Evolutionary conservation across 148 eudicot species (phyloP).

Genomic region (Hydrangea macrophylla): DNA sequence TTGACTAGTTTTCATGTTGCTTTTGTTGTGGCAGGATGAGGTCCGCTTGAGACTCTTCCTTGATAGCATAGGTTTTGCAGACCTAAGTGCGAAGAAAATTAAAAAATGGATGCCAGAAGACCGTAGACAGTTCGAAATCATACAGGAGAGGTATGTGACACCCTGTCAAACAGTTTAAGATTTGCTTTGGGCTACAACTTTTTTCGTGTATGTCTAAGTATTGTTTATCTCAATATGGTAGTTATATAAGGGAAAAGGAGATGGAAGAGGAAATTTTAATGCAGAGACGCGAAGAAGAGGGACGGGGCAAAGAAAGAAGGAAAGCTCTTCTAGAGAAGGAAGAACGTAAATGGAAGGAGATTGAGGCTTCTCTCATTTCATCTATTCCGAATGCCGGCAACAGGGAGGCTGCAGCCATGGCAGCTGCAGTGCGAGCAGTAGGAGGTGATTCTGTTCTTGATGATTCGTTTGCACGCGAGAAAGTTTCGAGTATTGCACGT

Average conservation of each 20-base stretch:
- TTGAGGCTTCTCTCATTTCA: slow-evolving; percentile 93
- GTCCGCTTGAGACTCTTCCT: slow-evolving; percentile 96
- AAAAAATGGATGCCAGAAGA: slow-evolving; percentile 99
- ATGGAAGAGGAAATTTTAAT: slow-evolving; percentile 97
- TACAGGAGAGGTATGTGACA: slow-evolving; percentile 83
- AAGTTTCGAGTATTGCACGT: slow-evolving; percentile 84
- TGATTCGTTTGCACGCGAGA: slow-evolving; percentile 93
- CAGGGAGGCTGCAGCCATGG: slow-evolving; percentile 97
- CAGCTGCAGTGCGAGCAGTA: slow-evolving; percentile 98
- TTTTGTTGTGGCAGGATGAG: slow-evolving; percentile 68
- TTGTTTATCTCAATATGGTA: slow-evolving; percentile 22
- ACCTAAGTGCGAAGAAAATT: slow-evolving; percentile 94
- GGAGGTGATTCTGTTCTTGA: slow-evolving; percentile 99
- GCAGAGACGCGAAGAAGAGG: slow-evolving; percentile 99
- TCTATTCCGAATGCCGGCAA: slow-evolving; percentile 98
- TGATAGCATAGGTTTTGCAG: slow-evolving; percentile 96
- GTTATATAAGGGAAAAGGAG: slow-evolving; percentile 97
- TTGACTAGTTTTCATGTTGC: slow-evolving; percentile 13
- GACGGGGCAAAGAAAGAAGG: slow-evolving; percentile 98
- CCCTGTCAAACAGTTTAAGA: neutral
- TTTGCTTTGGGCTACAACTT: neutral
- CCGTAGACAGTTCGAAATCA: slow-evolving; percentile 92
- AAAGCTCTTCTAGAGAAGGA: slow-evolving; percentile 96
- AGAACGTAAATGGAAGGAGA: slow-evolving; percentile 99
- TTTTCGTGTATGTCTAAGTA: slow-evolving; percentile 16